These are phyloP conservation scores for Cytospora piceicola DNA, from an alignment of 2,329 filamentous ascomycete species.

Conservation along the genomic window DNA sequence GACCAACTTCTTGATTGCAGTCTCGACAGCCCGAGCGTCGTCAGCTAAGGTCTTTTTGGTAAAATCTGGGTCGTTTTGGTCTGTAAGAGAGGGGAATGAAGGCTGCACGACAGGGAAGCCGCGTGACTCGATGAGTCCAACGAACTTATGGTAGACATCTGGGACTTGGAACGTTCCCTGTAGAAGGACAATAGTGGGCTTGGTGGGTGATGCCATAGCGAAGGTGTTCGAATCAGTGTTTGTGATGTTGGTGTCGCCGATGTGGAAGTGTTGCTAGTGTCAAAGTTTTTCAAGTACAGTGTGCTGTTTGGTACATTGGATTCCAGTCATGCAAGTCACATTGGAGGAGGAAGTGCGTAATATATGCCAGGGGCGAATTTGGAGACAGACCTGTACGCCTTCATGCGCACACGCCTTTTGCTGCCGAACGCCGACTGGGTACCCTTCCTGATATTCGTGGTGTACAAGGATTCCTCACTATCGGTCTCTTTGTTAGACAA, in stretches of 20 bases:
- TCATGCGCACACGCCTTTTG: no score
- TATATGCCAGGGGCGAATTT: no score
- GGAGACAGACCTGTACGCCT: no score
- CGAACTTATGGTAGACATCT: conserved; percentile 8
- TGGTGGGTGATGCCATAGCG: neutral
- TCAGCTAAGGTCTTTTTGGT: neutral
- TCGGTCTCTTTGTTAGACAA: no score
- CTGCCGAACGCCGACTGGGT: no score
- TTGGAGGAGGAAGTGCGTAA: no score
- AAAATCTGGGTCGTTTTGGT: conserved; percentile 12
- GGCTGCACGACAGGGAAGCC: conserved; percentile 15
- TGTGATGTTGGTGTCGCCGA: neutral
- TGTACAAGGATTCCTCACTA: no score
- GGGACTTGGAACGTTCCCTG: conserved; percentile 16
- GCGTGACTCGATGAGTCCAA: conserved; percentile 1
- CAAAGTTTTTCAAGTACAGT: no score
- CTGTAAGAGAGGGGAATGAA: neutral
- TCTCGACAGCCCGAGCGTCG: neutral
- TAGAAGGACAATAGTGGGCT: conserved; percentile 7
- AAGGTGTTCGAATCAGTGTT: neutral
- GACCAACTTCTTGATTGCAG: conserved; percentile 15
- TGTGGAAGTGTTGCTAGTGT: no score
- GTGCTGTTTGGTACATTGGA: no score
- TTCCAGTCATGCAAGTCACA: no score
- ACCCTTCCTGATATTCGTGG: no score